These are phyloP conservation scores for Fusarium sp. DNA, from an alignment of 2,329 filamentous ascomycete species.

Conservation along the genomic window DNA sequence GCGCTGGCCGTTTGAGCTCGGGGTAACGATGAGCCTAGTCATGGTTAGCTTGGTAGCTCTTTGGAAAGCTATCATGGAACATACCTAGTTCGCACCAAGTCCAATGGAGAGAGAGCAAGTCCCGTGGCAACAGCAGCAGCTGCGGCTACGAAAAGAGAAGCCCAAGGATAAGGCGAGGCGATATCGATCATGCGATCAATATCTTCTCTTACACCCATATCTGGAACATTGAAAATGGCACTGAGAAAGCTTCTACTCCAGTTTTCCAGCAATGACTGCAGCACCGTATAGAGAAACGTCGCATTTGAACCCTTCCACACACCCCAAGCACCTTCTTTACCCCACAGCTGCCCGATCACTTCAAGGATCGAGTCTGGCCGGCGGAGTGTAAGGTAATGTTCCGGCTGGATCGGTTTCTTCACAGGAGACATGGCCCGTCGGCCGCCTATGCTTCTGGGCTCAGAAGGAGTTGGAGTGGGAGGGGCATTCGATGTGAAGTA, in stretches of 20 bases:
- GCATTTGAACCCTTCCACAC: slow-evolving; percentile 96
- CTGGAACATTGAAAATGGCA: slow-evolving; percentile 89
- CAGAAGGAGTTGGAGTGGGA: slow-evolving; percentile 66
- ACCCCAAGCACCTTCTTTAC: slow-evolving; percentile 88
- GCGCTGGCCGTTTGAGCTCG: slow-evolving; percentile 79
- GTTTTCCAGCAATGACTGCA: slow-evolving; percentile 88
- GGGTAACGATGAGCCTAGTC: slow-evolving; percentile 82
- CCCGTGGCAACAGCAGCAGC: slow-evolving; percentile 78
- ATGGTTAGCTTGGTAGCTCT: slow-evolving; percentile 48
- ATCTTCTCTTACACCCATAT: slow-evolving; percentile 80
- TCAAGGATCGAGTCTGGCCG: slow-evolving; percentile 86
- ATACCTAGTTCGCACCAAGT: slow-evolving; percentile 84
- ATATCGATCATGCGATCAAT: slow-evolving; percentile 80
- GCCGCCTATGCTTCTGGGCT: slow-evolving; percentile 51
- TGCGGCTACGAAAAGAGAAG: slow-evolving; percentile 80
- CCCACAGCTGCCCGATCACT: slow-evolving; percentile 88
- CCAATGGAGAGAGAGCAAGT: slow-evolving; percentile 85
- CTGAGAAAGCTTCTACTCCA: slow-evolving; percentile 94
- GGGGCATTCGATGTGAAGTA: slow-evolving; percentile 82
- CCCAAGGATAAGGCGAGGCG: slow-evolving; percentile 84
- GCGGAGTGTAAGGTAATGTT: slow-evolving; percentile 77
- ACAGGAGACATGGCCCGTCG: slow-evolving; percentile 53
- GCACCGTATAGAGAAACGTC: slow-evolving; percentile 90
- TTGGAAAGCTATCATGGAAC: background rate
- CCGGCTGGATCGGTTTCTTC: slow-evolving; percentile 53